These are phyloP conservation scores for Colletotrichum sp. DNA, from an alignment of 2,329 filamentous ascomycete species.

Conservation along the genomic window DNA sequence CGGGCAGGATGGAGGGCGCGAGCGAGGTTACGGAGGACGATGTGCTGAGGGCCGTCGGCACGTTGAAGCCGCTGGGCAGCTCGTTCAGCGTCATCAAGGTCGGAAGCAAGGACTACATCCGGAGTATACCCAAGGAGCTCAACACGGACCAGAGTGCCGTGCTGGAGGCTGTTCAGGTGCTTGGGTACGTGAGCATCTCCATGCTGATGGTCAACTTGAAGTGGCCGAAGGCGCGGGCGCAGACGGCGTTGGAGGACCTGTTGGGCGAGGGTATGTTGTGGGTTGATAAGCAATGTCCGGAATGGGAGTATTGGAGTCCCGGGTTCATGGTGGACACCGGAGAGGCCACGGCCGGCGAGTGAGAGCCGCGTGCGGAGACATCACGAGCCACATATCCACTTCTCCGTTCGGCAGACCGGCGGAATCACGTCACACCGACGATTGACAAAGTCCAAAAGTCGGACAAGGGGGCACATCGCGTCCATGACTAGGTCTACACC, in stretches of 20 bases:
- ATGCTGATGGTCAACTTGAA: conserved; percentile 87
- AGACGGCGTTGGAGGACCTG: conserved; percentile 89
- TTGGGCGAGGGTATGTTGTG: conserved; percentile 90
- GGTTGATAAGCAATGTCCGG: conserved; percentile 84
- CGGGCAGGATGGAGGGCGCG: conserved; percentile 76
- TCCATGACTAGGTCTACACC: background rate
- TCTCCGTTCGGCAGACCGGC: background rate
- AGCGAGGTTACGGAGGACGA: conserved; percentile 90
- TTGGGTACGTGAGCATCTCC: conserved; percentile 88
- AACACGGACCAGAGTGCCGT: conserved; percentile 94
- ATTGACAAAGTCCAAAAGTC: background rate
- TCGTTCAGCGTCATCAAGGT: conserved; percentile 87
- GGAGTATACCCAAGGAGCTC: conserved; percentile 92
- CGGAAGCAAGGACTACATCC: conserved; percentile 84
- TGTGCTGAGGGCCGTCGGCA: conserved; percentile 85
- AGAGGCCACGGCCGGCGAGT: conserved; percentile 22
- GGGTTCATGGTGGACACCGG: conserved; percentile 67
- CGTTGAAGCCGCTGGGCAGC: conserved; percentile 84
- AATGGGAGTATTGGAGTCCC: conserved; percentile 95
- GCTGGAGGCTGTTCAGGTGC: conserved; percentile 86
- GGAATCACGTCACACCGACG: background rate
- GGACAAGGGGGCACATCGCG: background rate
- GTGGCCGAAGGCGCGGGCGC: conserved; percentile 85
- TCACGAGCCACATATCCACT: conserved; percentile 24
- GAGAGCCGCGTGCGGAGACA: conserved; percentile 20